These are phyloP conservation scores for Cutaneotrichosporon cyanovorans DNA, from an alignment of 1,284 basidiomycete genomes.

Conservation along the genomic window DNA sequence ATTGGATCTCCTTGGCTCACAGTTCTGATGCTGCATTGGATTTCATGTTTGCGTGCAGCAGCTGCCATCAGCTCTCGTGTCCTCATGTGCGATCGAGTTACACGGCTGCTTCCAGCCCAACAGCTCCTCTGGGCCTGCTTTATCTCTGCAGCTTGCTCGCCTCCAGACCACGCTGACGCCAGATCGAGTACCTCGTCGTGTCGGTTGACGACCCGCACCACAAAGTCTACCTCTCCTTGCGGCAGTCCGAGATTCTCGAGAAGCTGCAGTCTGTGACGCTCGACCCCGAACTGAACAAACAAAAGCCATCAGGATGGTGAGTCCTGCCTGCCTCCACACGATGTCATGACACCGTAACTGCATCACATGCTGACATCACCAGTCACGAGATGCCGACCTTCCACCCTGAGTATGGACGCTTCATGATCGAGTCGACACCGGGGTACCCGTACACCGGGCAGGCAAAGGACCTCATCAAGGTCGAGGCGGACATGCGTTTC, in stretches of 20 bases:
- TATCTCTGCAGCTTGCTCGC: too few species aligned
- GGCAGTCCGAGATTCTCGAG: constrained; percentile 87
- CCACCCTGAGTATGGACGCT: constrained; percentile 96
- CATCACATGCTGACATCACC: constrained; percentile 2
- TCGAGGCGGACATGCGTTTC: constrained; percentile 91
- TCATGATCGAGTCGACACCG: constrained; percentile 98
- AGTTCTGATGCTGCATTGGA: too few species aligned
- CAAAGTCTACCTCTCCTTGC: constrained; percentile 71
- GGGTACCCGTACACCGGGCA: constrained; percentile 87
- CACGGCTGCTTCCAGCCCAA: too few species aligned
- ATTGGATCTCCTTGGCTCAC: too few species aligned
- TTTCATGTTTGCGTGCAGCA: too few species aligned
- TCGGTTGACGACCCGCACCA: constrained; percentile 75
- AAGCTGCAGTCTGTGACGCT: constrained; percentile 66
- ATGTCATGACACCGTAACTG: too few species aligned
- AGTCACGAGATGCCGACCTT: constrained; percentile 81
- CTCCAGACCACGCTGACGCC: constrained; percentile 4
- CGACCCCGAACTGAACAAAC: constrained; percentile 56
- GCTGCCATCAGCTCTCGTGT: too few species aligned
- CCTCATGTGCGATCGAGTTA: too few species aligned
- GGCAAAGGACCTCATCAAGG: constrained; percentile 73
- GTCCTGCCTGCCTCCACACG: background rate
- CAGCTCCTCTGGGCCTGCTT: background rate
- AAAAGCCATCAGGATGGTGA: constrained; percentile 33
- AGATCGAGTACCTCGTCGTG: constrained; percentile 97